These are phyloP conservation scores for Oryza punctata DNA, from an alignment of 176 grass and related monocot species.

Conservation along the genomic window DNA sequence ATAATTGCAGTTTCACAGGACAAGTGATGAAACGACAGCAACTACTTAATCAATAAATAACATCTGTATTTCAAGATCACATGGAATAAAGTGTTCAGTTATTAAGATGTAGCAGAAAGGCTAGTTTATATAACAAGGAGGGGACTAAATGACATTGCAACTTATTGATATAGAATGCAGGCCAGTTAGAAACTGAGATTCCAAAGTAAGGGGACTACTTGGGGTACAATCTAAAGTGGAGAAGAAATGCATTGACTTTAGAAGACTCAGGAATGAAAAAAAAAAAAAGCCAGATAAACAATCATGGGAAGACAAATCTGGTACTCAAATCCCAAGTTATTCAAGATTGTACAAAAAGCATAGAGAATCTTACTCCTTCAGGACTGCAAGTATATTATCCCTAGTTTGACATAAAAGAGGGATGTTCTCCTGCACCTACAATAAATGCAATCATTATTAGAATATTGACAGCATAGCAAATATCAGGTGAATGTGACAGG, in stretches of 20 bases:
- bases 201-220: background rate
- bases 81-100: background rate
- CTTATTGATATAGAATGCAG: background rate
- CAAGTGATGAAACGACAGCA: background rate
- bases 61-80: background rate
- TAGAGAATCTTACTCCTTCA: conserved; percentile 63
- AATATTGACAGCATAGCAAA: background rate
- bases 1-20: conserved; percentile 1
- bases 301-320: background rate
- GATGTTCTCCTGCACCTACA: conserved; percentile 74
- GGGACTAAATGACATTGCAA: background rate
- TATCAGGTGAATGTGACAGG: background rate
- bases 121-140: background rate
- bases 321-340: background rate
- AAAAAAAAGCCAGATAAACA: background rate
- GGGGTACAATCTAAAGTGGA: background rate
- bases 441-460: conserved; percentile 6
- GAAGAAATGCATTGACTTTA: background rate
- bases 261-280: background rate
- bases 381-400: conserved; percentile 64
- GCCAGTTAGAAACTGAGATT: background rate
- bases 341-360: background rate
- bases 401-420: conserved; percentile 63
- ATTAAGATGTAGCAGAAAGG: background rate
- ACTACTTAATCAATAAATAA: conserved; percentile 18